Base-by-base conservation (phyloP, 495 filamentous ascomycete species). In the Acidiella bohemica region DNA sequence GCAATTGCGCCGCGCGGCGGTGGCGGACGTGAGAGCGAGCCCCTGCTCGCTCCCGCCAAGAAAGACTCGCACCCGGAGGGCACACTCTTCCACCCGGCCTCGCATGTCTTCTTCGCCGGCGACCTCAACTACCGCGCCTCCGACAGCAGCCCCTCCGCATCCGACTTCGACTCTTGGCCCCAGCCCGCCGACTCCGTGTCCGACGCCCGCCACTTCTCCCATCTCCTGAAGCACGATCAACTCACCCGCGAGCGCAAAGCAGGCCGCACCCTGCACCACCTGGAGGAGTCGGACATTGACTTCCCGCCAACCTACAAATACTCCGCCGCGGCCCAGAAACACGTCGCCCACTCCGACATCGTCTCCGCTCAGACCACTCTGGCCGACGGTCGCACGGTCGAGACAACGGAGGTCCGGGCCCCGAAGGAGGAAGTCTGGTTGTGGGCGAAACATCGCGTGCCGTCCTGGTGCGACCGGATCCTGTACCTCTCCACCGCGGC, bases 291-390 rank as follows among this genome's bases (percentile, higher is more conserved):
- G 2, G 61, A 71, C 1, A 73, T 96, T 42, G 53, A 59, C 4
- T 97, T 96, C 51, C 83, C 83, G 2, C 90, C 90, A 8, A 95
- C 90, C 0, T 97, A 97, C 64, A 97, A 97, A 57, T 86, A 75
- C 54, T 54, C 63, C 23, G 32, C 59, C 34, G 36, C 33, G 13
- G 43, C 34, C 5, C 33, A 44, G 19, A 65, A 66, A 36, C 42
- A 35, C n/a, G 67, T 4, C 56, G 65, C 3, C 44, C 57, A 2
- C 46, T 45, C 25, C 20, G 36, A 35, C 36, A 50, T 23, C 46
- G 44, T 32, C 35, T 59, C 19, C 20, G 41, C 2, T 39, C 47
- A 38, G 28, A 29, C 14, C 11, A 36, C 13, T 13, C 20, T 47
- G 16, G 21, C 26, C 8, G 39, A 44, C 25, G 42, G 42, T 11